Evolutionary conservation across 2,329 filamentous ascomycete species (phyloP).

Genomic region (Drechslerella dactyloides): DNA sequence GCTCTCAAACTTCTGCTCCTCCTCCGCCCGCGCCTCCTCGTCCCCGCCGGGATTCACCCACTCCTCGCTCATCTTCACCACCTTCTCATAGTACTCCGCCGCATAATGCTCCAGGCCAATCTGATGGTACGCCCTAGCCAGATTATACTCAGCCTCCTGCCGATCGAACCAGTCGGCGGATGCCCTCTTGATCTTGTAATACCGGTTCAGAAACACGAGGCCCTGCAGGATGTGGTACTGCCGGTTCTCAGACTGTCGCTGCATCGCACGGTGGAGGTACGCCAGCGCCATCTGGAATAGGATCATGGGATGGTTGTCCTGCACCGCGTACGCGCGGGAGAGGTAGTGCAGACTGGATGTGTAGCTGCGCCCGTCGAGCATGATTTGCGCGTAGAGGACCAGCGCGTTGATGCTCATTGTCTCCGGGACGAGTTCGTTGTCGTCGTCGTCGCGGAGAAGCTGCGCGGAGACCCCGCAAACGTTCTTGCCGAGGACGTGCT

Average conservation of each 20-base stretch:
- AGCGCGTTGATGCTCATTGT: conserved; percentile 79
- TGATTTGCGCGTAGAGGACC: conserved; percentile 86
- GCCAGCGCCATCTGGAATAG: conserved; percentile 80
- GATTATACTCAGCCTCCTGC: conserved; percentile 83
- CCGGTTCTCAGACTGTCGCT: conserved; percentile 85
- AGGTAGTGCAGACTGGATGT: conserved; percentile 75
- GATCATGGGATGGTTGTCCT: conserved; percentile 77
- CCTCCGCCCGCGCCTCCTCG: conserved; percentile 58
- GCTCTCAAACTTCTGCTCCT: conserved; percentile 57
- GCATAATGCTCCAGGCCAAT: conserved; percentile 74
- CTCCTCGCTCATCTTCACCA: conserved; percentile 62
- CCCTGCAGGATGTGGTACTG: conserved; percentile 88
- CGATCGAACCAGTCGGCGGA: conserved; percentile 57
- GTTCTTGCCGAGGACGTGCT: conserved; percentile 65
- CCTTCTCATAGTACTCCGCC: conserved; percentile 71
- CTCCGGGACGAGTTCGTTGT: conserved; percentile 59
- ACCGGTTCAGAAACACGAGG: conserved; percentile 77
- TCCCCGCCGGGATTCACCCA: conserved; percentile 53
- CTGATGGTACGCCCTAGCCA: conserved; percentile 76
- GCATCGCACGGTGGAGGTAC: conserved; percentile 87
- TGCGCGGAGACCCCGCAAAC: conserved; percentile 55
- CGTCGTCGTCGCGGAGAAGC: conserved; percentile 56
- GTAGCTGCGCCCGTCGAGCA: conserved; percentile 83
- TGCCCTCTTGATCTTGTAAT: conserved; percentile 67
- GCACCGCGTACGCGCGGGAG: conserved; percentile 74